Conservation (phyloP, 2,329 filamentous ascomycete genomes). For the Aspergillus brasiliensis region DNA sequence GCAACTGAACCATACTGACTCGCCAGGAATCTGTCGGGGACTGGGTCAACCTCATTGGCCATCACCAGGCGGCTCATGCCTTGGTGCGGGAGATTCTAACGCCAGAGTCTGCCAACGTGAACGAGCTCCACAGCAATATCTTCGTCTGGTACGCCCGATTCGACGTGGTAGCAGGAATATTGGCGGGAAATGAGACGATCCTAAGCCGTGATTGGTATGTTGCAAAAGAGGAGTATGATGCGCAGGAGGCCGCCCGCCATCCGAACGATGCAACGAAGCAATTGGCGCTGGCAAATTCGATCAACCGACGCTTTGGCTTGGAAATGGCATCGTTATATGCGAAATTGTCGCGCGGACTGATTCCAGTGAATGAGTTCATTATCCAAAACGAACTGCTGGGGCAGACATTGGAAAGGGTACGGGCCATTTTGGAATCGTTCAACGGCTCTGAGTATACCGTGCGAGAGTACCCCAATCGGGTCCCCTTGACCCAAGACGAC, state of each 20-base stretch:
- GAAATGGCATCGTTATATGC: constrained; percentile 81
- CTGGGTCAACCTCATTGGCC: constrained; percentile 89
- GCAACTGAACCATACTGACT: neutral
- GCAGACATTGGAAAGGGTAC: constrained; percentile 44
- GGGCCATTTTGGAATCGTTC: constrained; percentile 62
- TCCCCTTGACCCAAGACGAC: constrained; percentile 59
- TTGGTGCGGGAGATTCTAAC: constrained; percentile 78
- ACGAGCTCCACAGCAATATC: constrained; percentile 70
- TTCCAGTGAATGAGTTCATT: constrained; percentile 66
- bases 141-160: constrained; percentile 90
- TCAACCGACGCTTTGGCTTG: constrained; percentile 71
- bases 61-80: constrained; percentile 85
- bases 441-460: constrained; percentile 65
- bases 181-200: constrained; percentile 75
- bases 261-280: constrained; percentile 67
- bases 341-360: constrained; percentile 63
- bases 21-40: constrained; percentile 87
- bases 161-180: constrained; percentile 79
- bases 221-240: constrained; percentile 64
- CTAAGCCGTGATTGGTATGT: constrained; percentile 79
- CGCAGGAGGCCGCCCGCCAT: constrained; percentile 58
- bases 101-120: constrained; percentile 71
- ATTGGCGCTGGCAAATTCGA: constrained; percentile 67
- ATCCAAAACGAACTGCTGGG: constrained; percentile 61
- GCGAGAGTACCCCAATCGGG: constrained; percentile 61